phyloP scores from a whole-genome alignment of 495 filamentous ascomycete genomes.

The Neurospora intermedia region DNA sequence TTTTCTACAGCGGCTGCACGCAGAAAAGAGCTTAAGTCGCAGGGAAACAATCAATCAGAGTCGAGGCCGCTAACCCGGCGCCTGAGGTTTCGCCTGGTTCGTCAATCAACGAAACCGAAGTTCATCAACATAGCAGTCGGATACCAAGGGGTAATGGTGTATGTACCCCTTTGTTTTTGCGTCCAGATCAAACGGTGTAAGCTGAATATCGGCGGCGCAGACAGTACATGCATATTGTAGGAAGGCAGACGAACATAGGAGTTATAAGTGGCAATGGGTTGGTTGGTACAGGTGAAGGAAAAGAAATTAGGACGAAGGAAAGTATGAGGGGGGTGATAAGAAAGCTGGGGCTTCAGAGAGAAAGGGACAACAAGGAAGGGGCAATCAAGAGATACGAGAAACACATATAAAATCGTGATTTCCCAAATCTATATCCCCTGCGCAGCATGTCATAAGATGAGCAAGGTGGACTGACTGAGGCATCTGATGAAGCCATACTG shows the following conservation, averaged over 20 bases:
- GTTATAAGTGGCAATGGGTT: background rate
- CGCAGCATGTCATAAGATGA: background rate
- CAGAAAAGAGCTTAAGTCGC: background rate
- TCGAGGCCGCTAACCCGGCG: background rate
- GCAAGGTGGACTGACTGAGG: background rate
- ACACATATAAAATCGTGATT: background rate
- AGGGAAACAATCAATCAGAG: background rate
- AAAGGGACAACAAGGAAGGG: background rate
- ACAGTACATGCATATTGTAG: background rate
- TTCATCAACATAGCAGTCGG: background rate
- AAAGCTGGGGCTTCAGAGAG: background rate
- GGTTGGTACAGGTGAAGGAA: background rate
- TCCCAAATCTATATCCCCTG: background rate
- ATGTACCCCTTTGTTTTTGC: background rate
- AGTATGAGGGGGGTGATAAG: background rate
- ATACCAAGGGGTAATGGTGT: background rate
- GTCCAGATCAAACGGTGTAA: background rate
- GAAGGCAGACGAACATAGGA: background rate
- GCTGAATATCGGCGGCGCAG: background rate
- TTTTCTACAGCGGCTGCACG: background rate
- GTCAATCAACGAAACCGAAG: background rate
- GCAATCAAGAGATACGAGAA: background rate
- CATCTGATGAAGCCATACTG: background rate
- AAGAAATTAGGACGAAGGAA: background rate
- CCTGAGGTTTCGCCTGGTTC: background rate